Percentiles rank a stretch among this genome's conserved stretches.
Conservation (phyloP, 177 flowering plant genomes). For the Tripterygium wilfordii region DNA sequence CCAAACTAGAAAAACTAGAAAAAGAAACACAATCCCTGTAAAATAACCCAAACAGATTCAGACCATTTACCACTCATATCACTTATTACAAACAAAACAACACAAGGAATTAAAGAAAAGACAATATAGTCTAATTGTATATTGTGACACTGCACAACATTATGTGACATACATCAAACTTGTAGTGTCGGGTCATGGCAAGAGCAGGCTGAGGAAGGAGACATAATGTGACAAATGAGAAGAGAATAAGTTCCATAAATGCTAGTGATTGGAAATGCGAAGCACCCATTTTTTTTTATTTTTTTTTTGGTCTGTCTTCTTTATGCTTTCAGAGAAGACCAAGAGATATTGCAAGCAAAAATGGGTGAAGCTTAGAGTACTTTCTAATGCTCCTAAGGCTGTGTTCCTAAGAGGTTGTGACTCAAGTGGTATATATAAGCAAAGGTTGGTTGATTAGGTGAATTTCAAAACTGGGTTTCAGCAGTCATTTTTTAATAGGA, state of each 20-base stretch:
- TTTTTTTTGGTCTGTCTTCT: not conserved
- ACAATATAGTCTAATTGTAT: not conserved
- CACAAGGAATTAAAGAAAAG: not conserved
- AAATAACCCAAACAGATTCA: no score
- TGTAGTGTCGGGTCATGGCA: conserved; percentile 25
- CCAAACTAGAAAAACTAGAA: no score
- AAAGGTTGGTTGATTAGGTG: conserved; percentile 8
- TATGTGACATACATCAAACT: conserved; percentile 26
- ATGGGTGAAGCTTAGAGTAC: not conserved
- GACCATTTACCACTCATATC: no score
- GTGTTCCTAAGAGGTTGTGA: not conserved
- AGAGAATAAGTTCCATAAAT: conserved; percentile 6
- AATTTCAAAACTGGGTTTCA: not conserved
- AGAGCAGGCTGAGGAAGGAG: conserved; percentile 12
- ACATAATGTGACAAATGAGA: conserved; percentile 5
- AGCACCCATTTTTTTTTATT: conserved; percentile 17
- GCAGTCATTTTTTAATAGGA: not conserved
- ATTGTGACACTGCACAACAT: no score
- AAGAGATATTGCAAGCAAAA: no score
- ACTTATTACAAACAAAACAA: not conserved
- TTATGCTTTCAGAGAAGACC: not conserved
- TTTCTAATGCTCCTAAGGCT: no score
- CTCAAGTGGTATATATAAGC: conserved; percentile 5
- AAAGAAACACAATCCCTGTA: no score
- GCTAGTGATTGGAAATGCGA: conserved; percentile 7